Base-by-base conservation (phyloP, 805 yeast genomes). In the Kuraishia capsulata region DNA sequence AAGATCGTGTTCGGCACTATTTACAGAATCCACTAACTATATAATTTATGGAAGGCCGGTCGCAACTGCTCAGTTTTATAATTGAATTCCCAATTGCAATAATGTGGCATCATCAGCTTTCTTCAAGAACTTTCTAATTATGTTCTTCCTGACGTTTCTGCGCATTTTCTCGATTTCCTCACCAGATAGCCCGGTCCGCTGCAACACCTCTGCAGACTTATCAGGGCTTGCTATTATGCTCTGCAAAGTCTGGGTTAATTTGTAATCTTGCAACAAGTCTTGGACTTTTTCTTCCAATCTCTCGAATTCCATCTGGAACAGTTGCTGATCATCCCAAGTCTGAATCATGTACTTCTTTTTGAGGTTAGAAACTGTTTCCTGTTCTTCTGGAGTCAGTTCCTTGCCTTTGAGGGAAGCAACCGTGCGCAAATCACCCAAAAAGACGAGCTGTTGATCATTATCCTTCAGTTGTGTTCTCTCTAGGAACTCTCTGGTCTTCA, bases 141-240 rank as follows among this genome's bases (percentile, higher is more conserved):
- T 59, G 57, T 88, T 88, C 64, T 83, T 85, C 53, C 69, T 76
- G 18, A 79, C 75, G 55, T 69, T 68, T 37, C 17, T 14, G 17
- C 17, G 17, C 17, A 11, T 28, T 13, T 62, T 64, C 53, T 73
- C 71, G 44, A 62, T 58, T 5, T 73, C 70, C 24, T 66, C 58
- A 8, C 38, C 47, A 40, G 54, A 56, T 24, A 57, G 46, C 9
- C 69, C 66, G 37, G 65, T 49, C 30, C 52, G 53, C 26, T 44
- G 40, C 20, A 67, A 51, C 29, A 71, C 62, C 29, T 47, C 44
- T 34, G 59, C 54, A 21, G 67, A 65, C 26, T 56, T 56, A 24
- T 52, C 65, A 17, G 65, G 49, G n/a, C 46, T 39, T 38, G 57
- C 59, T 44, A 6, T 56, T 36, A 33, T 52, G 52, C 5, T 40